phyloP scores from a whole-genome alignment of 192 early-diverging fungal species.

The Rhizoclosmatium globosum region DNA sequence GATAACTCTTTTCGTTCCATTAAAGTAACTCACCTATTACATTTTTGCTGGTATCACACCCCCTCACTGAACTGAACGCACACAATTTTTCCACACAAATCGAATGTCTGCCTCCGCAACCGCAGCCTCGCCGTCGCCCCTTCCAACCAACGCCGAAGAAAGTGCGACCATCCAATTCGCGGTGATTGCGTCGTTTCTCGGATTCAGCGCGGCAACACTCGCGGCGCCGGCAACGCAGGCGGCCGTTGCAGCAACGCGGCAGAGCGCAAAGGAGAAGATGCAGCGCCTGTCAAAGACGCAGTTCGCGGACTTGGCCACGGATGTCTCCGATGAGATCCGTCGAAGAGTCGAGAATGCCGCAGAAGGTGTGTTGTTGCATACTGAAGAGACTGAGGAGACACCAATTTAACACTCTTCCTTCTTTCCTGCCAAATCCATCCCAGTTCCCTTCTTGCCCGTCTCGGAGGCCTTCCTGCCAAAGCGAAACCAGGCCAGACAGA shows the following conservation, averaged over 20 bases:
- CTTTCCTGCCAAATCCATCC: background rate
- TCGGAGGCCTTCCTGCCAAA: constrained; percentile 86
- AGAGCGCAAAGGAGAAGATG: constrained; percentile 73
- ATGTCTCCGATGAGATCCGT: constrained; percentile 95
- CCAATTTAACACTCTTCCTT: background rate
- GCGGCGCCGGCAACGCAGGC: constrained; percentile 10
- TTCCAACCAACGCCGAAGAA: background rate
- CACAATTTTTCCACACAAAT: background rate
- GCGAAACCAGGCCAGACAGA: constrained; percentile 96
- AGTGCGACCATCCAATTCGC: constrained; percentile 2
- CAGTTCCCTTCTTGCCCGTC: constrained; percentile 87
- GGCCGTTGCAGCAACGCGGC: constrained; percentile 32
- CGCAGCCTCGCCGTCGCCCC: background rate
- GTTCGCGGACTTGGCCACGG: constrained; percentile 93
- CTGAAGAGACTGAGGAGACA: background rate
- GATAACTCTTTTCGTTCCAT: too few species aligned
- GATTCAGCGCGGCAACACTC: constrained; percentile 26
- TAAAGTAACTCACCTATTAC: too few species aligned
- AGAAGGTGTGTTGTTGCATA: constrained; percentile 60
- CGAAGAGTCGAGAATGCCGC: constrained; percentile 65
- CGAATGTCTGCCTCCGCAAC: background rate
- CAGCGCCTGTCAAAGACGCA: constrained; percentile 79
- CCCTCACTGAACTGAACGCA: too few species aligned
- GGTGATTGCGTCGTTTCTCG: constrained; percentile 29
- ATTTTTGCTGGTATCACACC: too few species aligned